Percentiles rank a stretch among this genome's conserved stretches.
These are phyloP conservation scores for Microthlaspi erraticum DNA, from an alignment of 345 rosid species.

Conservation along the genomic window DNA sequence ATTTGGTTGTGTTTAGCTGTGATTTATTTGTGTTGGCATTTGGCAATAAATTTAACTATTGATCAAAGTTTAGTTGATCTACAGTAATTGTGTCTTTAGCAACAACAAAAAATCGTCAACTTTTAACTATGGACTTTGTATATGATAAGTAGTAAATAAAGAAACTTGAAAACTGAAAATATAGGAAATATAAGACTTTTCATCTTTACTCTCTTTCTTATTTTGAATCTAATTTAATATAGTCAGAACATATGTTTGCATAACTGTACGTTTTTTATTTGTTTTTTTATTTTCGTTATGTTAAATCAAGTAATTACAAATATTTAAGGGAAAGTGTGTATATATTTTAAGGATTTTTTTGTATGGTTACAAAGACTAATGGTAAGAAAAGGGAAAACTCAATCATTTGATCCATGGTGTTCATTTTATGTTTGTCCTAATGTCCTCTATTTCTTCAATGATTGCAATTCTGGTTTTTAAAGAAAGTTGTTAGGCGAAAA, in stretches of 20 bases:
- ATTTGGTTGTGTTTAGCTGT: constrained; percentile 5
- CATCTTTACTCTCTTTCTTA: neutral
- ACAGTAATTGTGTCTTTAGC: neutral
- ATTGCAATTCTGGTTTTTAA: too few relatives aligned
- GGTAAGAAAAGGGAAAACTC: neutral
- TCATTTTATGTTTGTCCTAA: too few relatives aligned
- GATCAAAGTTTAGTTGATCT: constrained; percentile 6
- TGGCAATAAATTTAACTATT: neutral
- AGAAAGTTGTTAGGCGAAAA: too few relatives aligned
- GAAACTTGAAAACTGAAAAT: constrained; percentile 5
- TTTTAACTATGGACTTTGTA: too few relatives aligned
- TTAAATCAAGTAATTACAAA: neutral
- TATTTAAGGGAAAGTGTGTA: neutral
- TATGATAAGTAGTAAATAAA: neutral
- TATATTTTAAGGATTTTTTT: neutral
- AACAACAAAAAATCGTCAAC: too few relatives aligned
- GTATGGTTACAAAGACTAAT: neutral
- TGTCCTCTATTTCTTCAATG: too few relatives aligned
- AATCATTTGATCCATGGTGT: too few relatives aligned
- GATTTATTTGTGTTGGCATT: neutral
- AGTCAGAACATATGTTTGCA: neutral
- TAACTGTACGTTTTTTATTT: neutral
- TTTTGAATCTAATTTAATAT: neutral
- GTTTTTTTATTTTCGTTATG: neutral
- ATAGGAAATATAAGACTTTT: neutral